These are phyloP conservation scores for Phylloboletellus chloephorus DNA, from an alignment of 1,284 basidiomycete genomes.

Conservation along the genomic window DNA sequence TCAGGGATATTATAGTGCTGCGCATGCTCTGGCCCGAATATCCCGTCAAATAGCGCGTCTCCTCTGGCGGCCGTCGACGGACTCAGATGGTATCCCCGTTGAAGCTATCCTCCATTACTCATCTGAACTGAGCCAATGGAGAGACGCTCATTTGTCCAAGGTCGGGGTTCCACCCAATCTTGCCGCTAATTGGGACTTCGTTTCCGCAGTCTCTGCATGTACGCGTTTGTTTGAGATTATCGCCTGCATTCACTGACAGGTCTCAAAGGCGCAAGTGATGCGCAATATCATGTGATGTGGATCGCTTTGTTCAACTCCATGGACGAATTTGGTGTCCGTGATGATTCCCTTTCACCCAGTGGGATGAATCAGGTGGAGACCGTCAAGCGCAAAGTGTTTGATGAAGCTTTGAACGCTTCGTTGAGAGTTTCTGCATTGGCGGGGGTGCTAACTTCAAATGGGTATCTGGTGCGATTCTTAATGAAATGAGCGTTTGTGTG, in stretches of 20 bases:
- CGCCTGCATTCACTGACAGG: constrained; percentile 21
- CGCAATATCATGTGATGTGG: constrained; percentile 89
- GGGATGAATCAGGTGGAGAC: constrained; percentile 51
- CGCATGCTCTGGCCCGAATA: constrained; percentile 74
- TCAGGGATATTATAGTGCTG: constrained; percentile 74
- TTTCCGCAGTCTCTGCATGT: constrained; percentile 73
- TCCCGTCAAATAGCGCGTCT: constrained; percentile 73
- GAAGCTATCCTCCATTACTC: constrained; percentile 57
- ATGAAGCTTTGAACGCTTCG: constrained; percentile 81
- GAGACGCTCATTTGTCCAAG: constrained; percentile 64
- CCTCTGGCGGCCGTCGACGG: constrained; percentile 72
- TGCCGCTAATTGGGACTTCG: constrained; percentile 84
- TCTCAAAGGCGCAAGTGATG: constrained; percentile 73
- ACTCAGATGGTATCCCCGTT: constrained; percentile 70
- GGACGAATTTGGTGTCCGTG: constrained; percentile 79
- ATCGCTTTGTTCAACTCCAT: constrained; percentile 72
- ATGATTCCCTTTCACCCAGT: constrained; percentile 39
- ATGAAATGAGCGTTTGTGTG: constrained; percentile 9
- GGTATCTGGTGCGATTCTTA: constrained; percentile 59
- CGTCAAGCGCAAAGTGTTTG: constrained; percentile 62
- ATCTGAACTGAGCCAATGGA: constrained; percentile 65
- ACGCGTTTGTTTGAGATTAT: constrained; percentile 28
- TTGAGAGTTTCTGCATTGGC: constrained; percentile 81
- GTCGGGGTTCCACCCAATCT: constrained; percentile 84
- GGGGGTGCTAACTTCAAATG: constrained; percentile 75